Evolutionary conservation across 108 stramenopile species (phyloP).

Genomic region (Asterionellopsis glacialis): DNA sequence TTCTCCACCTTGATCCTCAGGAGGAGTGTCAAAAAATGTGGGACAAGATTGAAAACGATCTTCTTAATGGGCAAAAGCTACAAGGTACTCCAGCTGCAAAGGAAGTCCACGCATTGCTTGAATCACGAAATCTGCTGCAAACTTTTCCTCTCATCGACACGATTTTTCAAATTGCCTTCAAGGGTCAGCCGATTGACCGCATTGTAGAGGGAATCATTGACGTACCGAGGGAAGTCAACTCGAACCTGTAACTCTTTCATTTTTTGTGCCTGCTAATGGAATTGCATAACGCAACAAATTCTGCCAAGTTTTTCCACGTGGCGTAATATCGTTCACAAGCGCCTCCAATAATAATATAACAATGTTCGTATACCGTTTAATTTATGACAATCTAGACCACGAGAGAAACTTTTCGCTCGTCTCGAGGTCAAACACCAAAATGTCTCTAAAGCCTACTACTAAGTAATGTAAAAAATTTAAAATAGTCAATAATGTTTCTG

Average conservation of each 20-base stretch:
- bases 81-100: conserved; percentile 86
- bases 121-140: conserved; percentile 38
- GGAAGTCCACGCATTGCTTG: conserved; percentile 78
- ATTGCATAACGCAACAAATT: too few species aligned
- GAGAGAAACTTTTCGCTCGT: too few species aligned
- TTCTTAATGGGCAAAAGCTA: conserved; percentile 91
- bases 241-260: neutral
- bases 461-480: too few species aligned
- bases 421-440: too few species aligned
- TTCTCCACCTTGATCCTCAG: neutral
- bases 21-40: conserved; percentile 50
- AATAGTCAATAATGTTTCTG: too few species aligned
- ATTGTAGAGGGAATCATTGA: conserved; percentile 68
- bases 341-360: too few species aligned
- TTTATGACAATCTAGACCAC: too few species aligned
- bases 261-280: neutral
- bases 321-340: too few species aligned
- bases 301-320: too few species aligned
- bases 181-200: conserved; percentile 40
- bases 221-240: neutral
- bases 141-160: conserved; percentile 83
- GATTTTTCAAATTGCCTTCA: conserved; percentile 84
- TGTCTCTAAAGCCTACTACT: too few species aligned
- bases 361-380: too few species aligned
- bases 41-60: conserved; percentile 70